Base-by-base conservation (phyloP, 2,329 filamentous ascomycete genomes). In the Rutstroemia sp. region DNA sequence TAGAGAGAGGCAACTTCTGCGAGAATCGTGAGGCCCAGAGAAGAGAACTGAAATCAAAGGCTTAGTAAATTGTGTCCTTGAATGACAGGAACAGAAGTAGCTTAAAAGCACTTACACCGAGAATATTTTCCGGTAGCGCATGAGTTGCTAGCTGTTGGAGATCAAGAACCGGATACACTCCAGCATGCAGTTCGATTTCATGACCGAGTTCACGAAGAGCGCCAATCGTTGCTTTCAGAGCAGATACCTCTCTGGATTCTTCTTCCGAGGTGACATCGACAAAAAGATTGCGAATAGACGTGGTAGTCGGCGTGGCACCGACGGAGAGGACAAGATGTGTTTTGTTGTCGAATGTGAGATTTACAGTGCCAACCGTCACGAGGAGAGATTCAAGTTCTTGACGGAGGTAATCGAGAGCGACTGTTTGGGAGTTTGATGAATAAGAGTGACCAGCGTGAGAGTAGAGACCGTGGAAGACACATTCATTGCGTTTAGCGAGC, bases 141-240 rank as follows among this genome's bases (percentile, higher is more conserved):
- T 86, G 81, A 0, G 88, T 89, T 1, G 87, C 83, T 2, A 92
- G 75, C 69, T 94, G 89, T 69, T 94, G 89, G 64, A 92, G 75
- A 69, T 94, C 89, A 8, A 92, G 78, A 3, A 84, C 76, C 0
- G 88, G 82, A 67, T 92, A 92, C 2, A 89, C 86, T 30, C 87
- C 88, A 0, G 88, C 87, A 68, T 92, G 88, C 2, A 90, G 74
- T 67, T 91, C 88, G 25, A 90, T 75, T 3, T 66, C 70, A 50
- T 78, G 74, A 38, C 71, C 73, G 4, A 68, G 65, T 54, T 61
- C 66, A 51, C 65, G 73, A 58, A 75, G 69, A 9, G 66, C 64
- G 10, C 63, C 65, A 25, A 83, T 70, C 25, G 74, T 68, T 1
- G 62, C 59, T 21, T 71, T 70, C 39, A 81, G 73, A 23, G 71